A percentile compares a stretch with the other conserved stretches of the same genome.
phyloP scores from a whole-genome alignment of 1,139 yeast species.

The Saccharomyces uvarum region DNA sequence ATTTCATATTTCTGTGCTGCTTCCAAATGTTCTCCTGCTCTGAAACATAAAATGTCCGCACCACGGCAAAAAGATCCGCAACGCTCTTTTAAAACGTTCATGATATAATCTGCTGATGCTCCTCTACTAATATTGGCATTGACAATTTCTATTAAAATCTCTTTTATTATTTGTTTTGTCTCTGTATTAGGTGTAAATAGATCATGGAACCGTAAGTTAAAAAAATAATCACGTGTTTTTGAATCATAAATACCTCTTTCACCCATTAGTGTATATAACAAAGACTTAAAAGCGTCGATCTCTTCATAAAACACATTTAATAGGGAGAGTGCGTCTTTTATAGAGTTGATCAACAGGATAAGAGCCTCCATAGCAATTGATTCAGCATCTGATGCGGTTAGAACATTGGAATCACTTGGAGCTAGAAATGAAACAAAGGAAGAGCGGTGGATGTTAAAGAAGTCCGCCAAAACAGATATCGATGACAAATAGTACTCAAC shows the following conservation, averaged over 20 bases:
- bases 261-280: slow-evolving; percentile 59
- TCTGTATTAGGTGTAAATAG: slow-evolving; percentile 60
- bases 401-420: slow-evolving; percentile 35
- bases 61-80: slow-evolving; percentile 95
- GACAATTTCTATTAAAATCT: slow-evolving; percentile 78
- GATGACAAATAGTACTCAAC: slow-evolving; percentile 64
- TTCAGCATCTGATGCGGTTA: slow-evolving; percentile 74
- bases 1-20: slow-evolving; percentile 72
- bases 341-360: slow-evolving; percentile 63
- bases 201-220: slow-evolving; percentile 54
- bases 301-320: slow-evolving; percentile 77
- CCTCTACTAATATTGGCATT: slow-evolving; percentile 85
- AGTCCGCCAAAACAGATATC: slow-evolving; percentile 46
- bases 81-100: slow-evolving; percentile 79
- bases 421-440: slow-evolving; percentile 54
- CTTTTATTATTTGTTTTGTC: slow-evolving; percentile 73
- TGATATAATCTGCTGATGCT: slow-evolving; percentile 83
- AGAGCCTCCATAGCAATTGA: slow-evolving; percentile 80
- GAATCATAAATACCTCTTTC: slow-evolving; percentile 64
- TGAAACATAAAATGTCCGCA: slow-evolving; percentile 85
- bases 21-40: slow-evolving; percentile 86
- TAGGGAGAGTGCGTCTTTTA: slow-evolving; percentile 87
- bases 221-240: slow-evolving; percentile 42
- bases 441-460: slow-evolving; percentile 48
- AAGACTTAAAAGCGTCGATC: slow-evolving; percentile 50